These are phyloP conservation scores for Vanilla planifolia DNA, from an alignment of 106 monocot species.

Conservation along the genomic window DNA sequence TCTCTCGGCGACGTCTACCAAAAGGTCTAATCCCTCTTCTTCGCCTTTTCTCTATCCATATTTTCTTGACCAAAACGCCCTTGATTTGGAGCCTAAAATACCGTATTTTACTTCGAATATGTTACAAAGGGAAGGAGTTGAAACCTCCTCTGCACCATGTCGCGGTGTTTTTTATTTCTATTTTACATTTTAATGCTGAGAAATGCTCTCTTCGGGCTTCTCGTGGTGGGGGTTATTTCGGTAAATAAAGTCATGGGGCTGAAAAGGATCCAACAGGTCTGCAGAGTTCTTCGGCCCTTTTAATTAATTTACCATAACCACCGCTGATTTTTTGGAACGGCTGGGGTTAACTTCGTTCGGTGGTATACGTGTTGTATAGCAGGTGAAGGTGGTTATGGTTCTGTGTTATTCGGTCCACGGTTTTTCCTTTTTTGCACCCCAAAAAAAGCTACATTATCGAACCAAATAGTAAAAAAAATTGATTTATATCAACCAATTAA, in stretches of 20 bases:
- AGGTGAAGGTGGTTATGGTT: constrained; percentile 2
- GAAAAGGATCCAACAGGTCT: not conserved
- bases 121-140: not conserved
- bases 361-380: constrained; percentile 1
- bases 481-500: too few relatives aligned
- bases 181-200: too few relatives aligned
- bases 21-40: not conserved
- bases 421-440: not conserved
- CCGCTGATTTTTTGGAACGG: not conserved
- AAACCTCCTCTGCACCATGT: too few relatives aligned
- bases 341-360: not conserved
- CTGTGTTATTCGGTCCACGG: not conserved
- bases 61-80: constrained; percentile 1
- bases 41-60: not conserved
- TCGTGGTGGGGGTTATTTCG: not conserved
- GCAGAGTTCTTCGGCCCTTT: not conserved
- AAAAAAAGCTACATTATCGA: not conserved
- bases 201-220: too few relatives aligned
- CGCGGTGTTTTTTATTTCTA: too few relatives aligned
- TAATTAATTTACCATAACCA: not conserved
- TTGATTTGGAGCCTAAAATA: not conserved
- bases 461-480: too few relatives aligned
- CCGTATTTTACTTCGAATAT: not conserved
- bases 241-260: not conserved
- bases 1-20: not conserved